Base-by-base conservation (phyloP, 2,329 filamentous ascomycete genomes). In the Diatrype stigma region DNA sequence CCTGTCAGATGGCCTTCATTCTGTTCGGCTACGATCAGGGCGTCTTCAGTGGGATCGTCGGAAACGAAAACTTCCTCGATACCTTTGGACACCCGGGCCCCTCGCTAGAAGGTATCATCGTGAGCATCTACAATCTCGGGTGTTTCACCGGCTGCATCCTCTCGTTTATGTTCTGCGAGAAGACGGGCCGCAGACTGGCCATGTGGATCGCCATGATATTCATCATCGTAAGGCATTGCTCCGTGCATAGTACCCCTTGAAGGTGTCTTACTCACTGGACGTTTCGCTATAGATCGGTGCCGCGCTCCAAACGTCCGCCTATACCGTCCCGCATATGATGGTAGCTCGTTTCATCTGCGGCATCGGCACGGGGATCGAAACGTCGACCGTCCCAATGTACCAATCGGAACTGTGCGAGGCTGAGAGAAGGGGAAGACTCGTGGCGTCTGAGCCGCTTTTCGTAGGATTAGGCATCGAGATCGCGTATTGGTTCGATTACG, bases 391-490 rank as follows among this genome's bases (percentile, higher is more conserved):
- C 0, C 69, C 69, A 0, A 68, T 59, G 66, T 73, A 74, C 50
- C 74, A 77, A 51, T 67, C 71, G 0, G 75, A 78, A 55, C 63
- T 76, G 1, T 74, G 70, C 45, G 67, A 72, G 46, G 67, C 68
- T 1, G 63, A 68, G n/a, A 69, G 68, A 42, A 63, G 75, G 37
- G 75, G 73, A 38, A 67, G 68, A 17, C 64, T 73, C 8, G 71
- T 77, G 22, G 70, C 67, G n/a, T 66, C 63, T n/a, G 71, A 76
- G 49, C 52, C 56, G 1, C 26, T 62, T 1, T 60, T 63, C 14
- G 60, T 63, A 3, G 61, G 61, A 3, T 51, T 63, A 6, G 63
- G 63, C 1, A 62, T 65, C 26, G 57, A 56, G 6, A 54, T 66
- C 34, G 60, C 62, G 0, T 67, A 67, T 49, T 66, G 63, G 67